These are phyloP conservation scores for Pleurotus cornucopiae DNA, from an alignment of 768 basidiomycete genomes.

Conservation along the genomic window DNA sequence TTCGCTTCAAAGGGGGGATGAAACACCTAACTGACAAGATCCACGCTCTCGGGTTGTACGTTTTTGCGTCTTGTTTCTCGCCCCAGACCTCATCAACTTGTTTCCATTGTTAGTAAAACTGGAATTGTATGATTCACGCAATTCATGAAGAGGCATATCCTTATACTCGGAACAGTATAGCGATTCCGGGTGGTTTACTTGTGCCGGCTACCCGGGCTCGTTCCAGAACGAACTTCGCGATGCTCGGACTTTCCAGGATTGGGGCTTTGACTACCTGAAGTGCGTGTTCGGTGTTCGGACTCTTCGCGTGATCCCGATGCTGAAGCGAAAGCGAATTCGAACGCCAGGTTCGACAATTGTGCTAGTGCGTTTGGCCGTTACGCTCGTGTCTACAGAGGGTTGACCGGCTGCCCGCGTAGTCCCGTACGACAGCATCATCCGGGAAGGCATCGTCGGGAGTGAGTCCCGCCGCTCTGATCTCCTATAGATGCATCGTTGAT, in stretches of 20 bases:
- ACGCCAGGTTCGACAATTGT: too few species aligned
- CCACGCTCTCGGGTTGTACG: background rate
- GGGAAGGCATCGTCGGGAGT: conserved; percentile 50
- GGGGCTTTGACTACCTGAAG: conserved; percentile 71
- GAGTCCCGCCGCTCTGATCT: conserved; percentile 15
- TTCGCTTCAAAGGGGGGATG: conserved; percentile 31
- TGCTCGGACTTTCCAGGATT: conserved; percentile 50
- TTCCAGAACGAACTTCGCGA: conserved; percentile 58
- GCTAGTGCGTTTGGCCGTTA: too few species aligned
- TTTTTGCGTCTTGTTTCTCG: background rate
- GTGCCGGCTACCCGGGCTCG: conserved; percentile 61
- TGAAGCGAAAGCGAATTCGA: too few species aligned
- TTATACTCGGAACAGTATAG: conserved; percentile 34
- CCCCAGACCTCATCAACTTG: too few species aligned
- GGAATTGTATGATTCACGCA: conserved; percentile 32
- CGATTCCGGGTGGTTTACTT: conserved; percentile 68
- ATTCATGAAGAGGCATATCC: background rate
- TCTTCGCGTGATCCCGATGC: too few species aligned
- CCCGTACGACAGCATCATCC: conserved; percentile 54
- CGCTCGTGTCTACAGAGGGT: too few species aligned
- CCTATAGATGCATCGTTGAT: background rate
- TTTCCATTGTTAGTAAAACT: conserved; percentile 18
- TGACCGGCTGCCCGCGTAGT: conserved; percentile 25
- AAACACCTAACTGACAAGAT: background rate
- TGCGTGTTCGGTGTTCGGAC: conserved; percentile 18